Evolutionary conservation across 208 protist genomes (phyloP), one percentile per base, ranked within the genome.

Genomic region (Leishmania aethiopica): DNA sequence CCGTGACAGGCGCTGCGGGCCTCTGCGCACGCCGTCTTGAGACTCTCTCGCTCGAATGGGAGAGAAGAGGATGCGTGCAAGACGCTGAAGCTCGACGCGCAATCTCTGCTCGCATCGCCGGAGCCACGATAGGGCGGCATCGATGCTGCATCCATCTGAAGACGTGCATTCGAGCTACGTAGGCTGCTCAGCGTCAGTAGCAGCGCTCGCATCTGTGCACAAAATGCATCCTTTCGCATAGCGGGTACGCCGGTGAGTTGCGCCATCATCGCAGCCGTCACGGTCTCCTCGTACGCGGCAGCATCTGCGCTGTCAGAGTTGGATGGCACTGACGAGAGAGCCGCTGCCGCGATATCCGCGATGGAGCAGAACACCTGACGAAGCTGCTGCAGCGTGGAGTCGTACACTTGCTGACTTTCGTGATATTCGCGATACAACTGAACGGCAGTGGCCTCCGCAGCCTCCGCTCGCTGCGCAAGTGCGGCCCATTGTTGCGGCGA

Each of bases 231-330:
- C 25, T 59, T 73, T 55, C 76, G 55, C n/a, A 74, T 37, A n/a
- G 51, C 64, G 28, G 82, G 74, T 32, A 80, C 32, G 2, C 60
- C 25, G 11, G 45, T 40, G 15, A 86, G 78, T 51, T 82, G 82
- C 55, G 72, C 78, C 78, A 86, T 78, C 71, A 86, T 86, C 7
- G 73, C 77, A n/a, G 42, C 74, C 19, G 55, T 42, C 0, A 86
- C 78, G 0, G 73, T 75, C 72, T 66, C 71, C 53, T 86, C 77
- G 73, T 79, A 75, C 51, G 70, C 77, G 13, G 59, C 77, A 15
- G 72, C 70, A 28, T 22, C 67, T 45, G 28, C 6, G 40, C 64
- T 25, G 17, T 37, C 55, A 3, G 35, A 47, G 59, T 17, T 57
- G 49, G 47, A 28, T 51, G 37, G 35, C 60, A 19, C 17, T 25